Evolutionary conservation across 768 basidiomycete genomes (phyloP), one percentile per base, ranked within the genome.

Genomic region (Russula sp.): DNA sequence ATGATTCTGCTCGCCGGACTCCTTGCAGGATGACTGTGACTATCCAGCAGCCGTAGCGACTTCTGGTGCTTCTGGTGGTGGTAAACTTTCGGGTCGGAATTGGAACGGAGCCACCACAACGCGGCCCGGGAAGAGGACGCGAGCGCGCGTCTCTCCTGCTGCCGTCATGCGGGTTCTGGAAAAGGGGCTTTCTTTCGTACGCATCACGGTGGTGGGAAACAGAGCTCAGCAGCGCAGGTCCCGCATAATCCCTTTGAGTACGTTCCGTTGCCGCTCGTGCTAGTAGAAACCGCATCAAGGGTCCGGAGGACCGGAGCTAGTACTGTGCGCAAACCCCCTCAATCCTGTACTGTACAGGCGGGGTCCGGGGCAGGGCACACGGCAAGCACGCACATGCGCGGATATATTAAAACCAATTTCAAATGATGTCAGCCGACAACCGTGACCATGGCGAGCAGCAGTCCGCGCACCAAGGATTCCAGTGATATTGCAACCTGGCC

Each of bases 261-360:
- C 52, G 28, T 40, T 22, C 57, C 58, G 26, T 32, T 64, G 13
- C 57, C 63, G 44, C 63, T 64, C 46, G 52, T 59, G 58, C 44
- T 11, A 34, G 57, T 64, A 5, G 51, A 54, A 30, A 46, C 53
- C 57, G 16, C 63, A 34, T 44, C 50, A 10, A 22, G 44, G 42
- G 36, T 40, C 40, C 42, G 1, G 42, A 18, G 42, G 42, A 42
- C 18, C 42, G 42, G 42, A n/a, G 51, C 63, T n/a, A n/a, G n/a
- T 34, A 11, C 34, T 34, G 34, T 24, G 36, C 40, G 57, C 36
- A 16, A 22, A 14, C 42, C 34, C 44, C n/a, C n/a, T n/a, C 52
- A 57, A 40, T 57, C 28, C 55, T 34, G 55, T 36, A 24, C 36
- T 8, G 11, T n/a, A n/a, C n/a, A n/a, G 14, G 14, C 22, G 1